phyloP scores from a whole-genome alignment of 495 filamentous ascomycete species.

The Daldinia grandis region DNA sequence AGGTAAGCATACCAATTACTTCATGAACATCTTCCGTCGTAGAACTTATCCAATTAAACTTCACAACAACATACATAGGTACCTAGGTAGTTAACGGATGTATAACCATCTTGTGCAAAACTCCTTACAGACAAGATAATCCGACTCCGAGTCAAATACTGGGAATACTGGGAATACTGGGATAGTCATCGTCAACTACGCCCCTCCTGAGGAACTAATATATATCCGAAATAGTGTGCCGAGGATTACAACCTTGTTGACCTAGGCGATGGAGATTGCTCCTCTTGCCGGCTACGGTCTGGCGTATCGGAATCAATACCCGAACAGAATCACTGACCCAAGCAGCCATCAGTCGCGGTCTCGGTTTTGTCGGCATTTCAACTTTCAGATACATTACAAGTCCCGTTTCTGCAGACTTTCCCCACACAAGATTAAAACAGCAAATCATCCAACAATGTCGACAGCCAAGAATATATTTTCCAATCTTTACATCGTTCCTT shows the following conservation, averaged over 20 bases:
- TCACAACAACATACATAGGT: no score
- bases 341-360: conserved; percentile 6
- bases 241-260: conserved; percentile 9
- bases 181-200: neutral
- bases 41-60: no score
- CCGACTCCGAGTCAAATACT: no score
- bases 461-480: conserved; percentile 9
- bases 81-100: no score
- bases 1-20: no score
- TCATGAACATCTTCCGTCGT: no score
- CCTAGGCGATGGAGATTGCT: conserved; percentile 3
- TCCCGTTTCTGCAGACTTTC: conserved; percentile 22
- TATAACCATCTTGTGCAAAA: no score
- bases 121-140: no score
- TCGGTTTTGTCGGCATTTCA: conserved; percentile 35
- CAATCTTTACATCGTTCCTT: neutral
- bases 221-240: conserved; percentile 6
- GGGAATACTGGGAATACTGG: no score
- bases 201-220: neutral
- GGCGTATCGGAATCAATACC: conserved; percentile 28
- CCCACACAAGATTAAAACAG: conserved; percentile 21
- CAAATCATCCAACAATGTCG: conserved; percentile 6
- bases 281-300: conserved; percentile 21
- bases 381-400: neutral
- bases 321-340: conserved; percentile 30